phyloP scores from a whole-genome alignment of 1,284 basidiomycete species.

The Ustilago bromivora region DNA sequence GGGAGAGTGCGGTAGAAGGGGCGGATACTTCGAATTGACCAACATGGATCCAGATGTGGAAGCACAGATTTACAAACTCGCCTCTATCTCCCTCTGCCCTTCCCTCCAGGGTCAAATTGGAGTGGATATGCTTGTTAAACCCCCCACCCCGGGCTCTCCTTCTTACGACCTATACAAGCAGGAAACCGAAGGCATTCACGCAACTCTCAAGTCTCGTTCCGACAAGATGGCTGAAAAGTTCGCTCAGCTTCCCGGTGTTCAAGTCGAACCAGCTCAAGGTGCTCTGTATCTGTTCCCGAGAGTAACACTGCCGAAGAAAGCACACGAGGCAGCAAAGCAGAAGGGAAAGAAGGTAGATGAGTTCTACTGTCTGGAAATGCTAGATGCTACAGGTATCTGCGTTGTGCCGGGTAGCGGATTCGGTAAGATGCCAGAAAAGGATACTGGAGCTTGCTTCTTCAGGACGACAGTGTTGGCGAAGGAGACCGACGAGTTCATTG shows the following conservation, averaged over 20 bases:
- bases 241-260: constrained; percentile 54
- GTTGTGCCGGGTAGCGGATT: constrained; percentile 68
- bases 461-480: constrained; percentile 67
- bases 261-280: constrained; percentile 74
- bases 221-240: constrained; percentile 61
- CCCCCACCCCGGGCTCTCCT: constrained; percentile 54
- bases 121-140: constrained; percentile 66
- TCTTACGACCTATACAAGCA: constrained; percentile 60
- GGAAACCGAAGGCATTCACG: constrained; percentile 56
- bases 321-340: constrained; percentile 57
- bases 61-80: constrained; percentile 67
- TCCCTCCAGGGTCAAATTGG: constrained; percentile 68
- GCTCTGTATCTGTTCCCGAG: constrained; percentile 88
- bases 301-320: constrained; percentile 74
- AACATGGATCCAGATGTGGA: constrained; percentile 66
- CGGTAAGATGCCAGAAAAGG: constrained; percentile 56
- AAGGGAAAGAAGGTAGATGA: constrained; percentile 64
- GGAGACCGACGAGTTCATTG: constrained; percentile 66
- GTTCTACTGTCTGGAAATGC: constrained; percentile 64
- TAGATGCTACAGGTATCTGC: constrained; percentile 67
- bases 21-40: constrained; percentile 67
- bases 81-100: constrained; percentile 64
- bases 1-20: constrained; percentile 67
- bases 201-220: constrained; percentile 55
- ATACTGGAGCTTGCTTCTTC: constrained; percentile 58